phyloP scores from a whole-genome alignment of 1,284 basidiomycete genomes.

The Sparassis latifolia region DNA sequence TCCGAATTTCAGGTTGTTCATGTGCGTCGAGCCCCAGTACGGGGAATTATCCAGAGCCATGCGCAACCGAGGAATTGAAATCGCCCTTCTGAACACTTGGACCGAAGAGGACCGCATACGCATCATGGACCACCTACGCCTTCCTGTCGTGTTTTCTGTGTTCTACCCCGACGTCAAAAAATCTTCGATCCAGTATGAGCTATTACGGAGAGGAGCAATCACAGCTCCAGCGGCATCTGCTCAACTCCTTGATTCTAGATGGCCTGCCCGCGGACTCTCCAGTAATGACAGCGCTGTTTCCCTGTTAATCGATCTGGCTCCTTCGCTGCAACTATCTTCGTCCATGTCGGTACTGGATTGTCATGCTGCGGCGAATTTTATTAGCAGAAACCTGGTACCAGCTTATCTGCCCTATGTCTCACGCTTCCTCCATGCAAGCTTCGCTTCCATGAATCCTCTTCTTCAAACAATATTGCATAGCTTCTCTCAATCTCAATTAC shows the following conservation, averaged over 20 bases:
- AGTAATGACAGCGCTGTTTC: conserved; percentile 45
- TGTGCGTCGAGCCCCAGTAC: conserved; percentile 87
- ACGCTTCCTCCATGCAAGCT: conserved; percentile 10
- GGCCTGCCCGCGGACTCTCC: conserved; percentile 29
- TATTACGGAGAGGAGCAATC: conserved; percentile 31
- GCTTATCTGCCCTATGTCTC: conserved; percentile 7
- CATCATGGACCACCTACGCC: conserved; percentile 41
- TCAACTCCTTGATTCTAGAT: background rate
- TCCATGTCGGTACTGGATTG: conserved; percentile 1
- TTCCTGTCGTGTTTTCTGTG: conserved; percentile 28
- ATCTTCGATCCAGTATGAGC: conserved; percentile 24
- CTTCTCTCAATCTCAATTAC: background rate
- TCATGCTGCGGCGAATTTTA: conserved; percentile 11
- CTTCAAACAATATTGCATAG: background rate
- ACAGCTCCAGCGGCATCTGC: background rate
- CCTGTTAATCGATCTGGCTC: conserved; percentile 32
- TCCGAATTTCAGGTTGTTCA: conserved; percentile 87
- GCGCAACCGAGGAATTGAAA: conserved; percentile 95
- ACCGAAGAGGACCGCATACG: conserved; percentile 40
- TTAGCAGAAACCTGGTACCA: conserved; percentile 8
- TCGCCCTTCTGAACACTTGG: conserved; percentile 42
- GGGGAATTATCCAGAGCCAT: conserved; percentile 97
- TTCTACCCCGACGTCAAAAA: conserved; percentile 10
- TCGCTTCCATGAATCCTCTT: background rate
- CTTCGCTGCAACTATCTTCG: conserved; percentile 13